Evolutionary conservation across 2,329 filamentous ascomycete species (phyloP).

Genomic region (Leptographium wingfieldii): DNA sequence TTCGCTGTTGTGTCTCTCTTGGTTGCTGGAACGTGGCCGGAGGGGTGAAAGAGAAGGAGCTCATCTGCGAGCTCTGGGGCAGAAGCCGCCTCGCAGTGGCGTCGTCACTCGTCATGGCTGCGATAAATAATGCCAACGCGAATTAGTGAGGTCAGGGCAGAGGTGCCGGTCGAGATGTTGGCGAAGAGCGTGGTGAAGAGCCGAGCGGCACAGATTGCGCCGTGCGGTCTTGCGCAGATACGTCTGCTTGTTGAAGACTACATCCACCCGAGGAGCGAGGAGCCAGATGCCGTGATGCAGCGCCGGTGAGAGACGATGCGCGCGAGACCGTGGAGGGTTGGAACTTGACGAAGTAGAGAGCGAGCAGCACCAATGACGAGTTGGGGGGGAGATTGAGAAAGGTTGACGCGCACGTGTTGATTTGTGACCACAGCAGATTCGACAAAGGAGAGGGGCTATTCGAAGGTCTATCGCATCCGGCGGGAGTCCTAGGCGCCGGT

Average conservation of each 20-base stretch:
- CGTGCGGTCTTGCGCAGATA: neutral
- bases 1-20: slow-evolving; percentile 74
- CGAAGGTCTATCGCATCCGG: neutral
- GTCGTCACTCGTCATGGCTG: slow-evolving; percentile 47
- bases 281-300: no score
- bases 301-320: neutral
- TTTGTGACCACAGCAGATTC: neutral
- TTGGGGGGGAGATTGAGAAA: neutral
- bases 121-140: neutral
- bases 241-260: neutral
- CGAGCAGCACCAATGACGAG: neutral
- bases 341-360: neutral
- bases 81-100: slow-evolving; percentile 47
- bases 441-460: neutral
- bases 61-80: slow-evolving; percentile 57
- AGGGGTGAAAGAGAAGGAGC: slow-evolving; percentile 64
- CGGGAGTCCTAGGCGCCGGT: neutral
- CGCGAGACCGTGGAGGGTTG: neutral
- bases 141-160: neutral
- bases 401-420: neutral
- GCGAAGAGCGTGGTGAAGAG: neutral
- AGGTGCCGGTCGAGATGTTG: neutral
- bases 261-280: neutral
- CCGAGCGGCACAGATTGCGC: neutral
- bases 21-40: slow-evolving; percentile 43